phyloP scores from a whole-genome alignment of 202 grass and related monocot genomes.

The Elaeis oleifera region DNA sequence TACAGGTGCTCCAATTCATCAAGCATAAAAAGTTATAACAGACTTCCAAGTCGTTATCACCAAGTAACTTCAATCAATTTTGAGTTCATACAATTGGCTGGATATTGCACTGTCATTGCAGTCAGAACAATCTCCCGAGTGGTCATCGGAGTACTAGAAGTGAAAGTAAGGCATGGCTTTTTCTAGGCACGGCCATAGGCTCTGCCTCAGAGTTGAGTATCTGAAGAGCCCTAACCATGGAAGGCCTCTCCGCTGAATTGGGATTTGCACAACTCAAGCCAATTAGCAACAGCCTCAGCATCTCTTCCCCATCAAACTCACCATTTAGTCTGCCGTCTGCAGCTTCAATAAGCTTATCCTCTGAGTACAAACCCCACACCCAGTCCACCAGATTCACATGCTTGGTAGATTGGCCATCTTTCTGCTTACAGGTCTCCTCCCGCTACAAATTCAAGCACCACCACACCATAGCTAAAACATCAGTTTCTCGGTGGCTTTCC shows the following conservation, averaged over 20 bases:
- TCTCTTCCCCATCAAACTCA: constrained; percentile 42
- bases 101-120: neutral
- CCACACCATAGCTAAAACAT: constrained; percentile 21
- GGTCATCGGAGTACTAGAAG: constrained; percentile 30
- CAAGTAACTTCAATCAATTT: constrained; percentile 34
- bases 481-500: constrained; percentile 13
- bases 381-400: constrained; percentile 50
- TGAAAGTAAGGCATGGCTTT: constrained; percentile 42
- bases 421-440: constrained; percentile 4
- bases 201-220: constrained; percentile 41
- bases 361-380: constrained; percentile 46
- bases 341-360: constrained; percentile 41
- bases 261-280: constrained; percentile 55
- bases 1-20: too few species aligned
- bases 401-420: constrained; percentile 24
- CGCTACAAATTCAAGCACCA: constrained; percentile 9
- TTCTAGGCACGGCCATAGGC: constrained; percentile 40
- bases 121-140: constrained; percentile 42
- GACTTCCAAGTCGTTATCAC: neutral
- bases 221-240: constrained; percentile 40
- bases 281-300: constrained; percentile 41
- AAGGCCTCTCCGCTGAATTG: constrained; percentile 39
- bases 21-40: too few species aligned
- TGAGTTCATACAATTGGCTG: constrained; percentile 19
- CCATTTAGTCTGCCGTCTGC: constrained; percentile 32